Percentiles rank a stretch among this genome's conserved stretches.
Evolutionary conservation across 2,329 filamentous ascomycete genomes (phyloP).

Genomic region (Talaromyces amestolkiae): DNA sequence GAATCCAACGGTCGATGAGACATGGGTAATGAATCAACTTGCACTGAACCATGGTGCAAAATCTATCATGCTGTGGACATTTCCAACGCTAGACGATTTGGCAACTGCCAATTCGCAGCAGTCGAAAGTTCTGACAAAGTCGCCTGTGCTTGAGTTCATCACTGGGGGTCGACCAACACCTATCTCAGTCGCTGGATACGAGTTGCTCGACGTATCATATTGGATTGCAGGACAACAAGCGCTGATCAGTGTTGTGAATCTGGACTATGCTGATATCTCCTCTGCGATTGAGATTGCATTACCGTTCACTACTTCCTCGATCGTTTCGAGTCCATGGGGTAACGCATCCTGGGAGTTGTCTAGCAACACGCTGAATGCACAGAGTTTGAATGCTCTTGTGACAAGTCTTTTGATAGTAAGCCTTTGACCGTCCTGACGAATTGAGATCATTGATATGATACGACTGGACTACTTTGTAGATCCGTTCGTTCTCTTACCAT

Average conservation of each 20-base stretch:
- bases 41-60: slow-evolving; percentile 18
- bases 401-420: slow-evolving; percentile 17
- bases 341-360: slow-evolving; percentile 13
- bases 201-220: slow-evolving; percentile 14
- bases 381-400: slow-evolving; percentile 7
- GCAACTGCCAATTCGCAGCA: slow-evolving; percentile 17
- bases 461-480: too few species aligned
- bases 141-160: slow-evolving; percentile 17
- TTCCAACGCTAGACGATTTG: slow-evolving; percentile 10
- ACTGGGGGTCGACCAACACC: slow-evolving; percentile 5
- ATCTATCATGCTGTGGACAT: slow-evolving; percentile 18
- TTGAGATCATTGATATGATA: too few species aligned
- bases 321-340: slow-evolving; percentile 13
- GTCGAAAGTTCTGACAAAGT: slow-evolving; percentile 12
- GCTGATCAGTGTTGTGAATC: slow-evolving; percentile 15
- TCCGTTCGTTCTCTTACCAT: too few species aligned
- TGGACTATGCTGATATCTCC: slow-evolving; percentile 8
- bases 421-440: background rate
- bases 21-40: slow-evolving; percentile 19
- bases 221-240: slow-evolving; percentile 16
- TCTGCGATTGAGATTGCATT: slow-evolving; percentile 7
- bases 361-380: background rate
- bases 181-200: background rate
- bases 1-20: slow-evolving; percentile 14
- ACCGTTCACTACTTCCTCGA: slow-evolving; percentile 10